Base-by-base conservation (phyloP, 305 asterid species). In the Fraxinus ornus region DNA sequence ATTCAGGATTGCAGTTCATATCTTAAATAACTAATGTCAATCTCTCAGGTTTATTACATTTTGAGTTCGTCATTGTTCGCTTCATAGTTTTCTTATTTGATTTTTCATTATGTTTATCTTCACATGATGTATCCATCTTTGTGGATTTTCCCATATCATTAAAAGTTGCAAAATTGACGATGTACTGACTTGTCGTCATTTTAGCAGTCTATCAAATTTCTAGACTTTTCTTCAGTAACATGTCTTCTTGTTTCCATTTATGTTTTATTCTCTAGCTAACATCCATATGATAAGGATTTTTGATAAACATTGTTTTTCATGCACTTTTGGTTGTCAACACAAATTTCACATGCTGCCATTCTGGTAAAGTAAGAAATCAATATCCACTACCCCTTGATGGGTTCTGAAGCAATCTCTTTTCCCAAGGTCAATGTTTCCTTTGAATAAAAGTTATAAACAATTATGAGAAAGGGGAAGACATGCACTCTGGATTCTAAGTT, bases 151-250 rank as follows among this genome's bases (percentile, higher is more conserved):
- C 37, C 21, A 12, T 28, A 28, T 68, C 75, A 12, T 68, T 62
- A 30, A 12, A 68, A 26, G 37, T 68, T 28, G n/a, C 37, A 68
- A 26, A n/a, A 44, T 22, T 83, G 55, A 81, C 49, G 52, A 80
- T 64, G 73, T 76, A 80, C 78, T 76, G 49, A 52, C 68, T 81
- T 35, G 57, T 24, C 2, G 35, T 44, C 77, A 79, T 60, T 83
- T 68, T 24, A 62, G 73, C 33, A 24, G 26, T 47, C 84, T 41
- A 39, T 37, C 21, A 70, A 17, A 30, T 8, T 22, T 28, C 33
- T 68, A 30, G 75, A 68, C 39, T 68, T 71, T 71, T 33, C 26
- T 71, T 71, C 12, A 32, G 26, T 71, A 33, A 71, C 47, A 15
- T 7, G 26, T 17, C 75, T 78, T 62, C n/a, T 78, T 78, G 57